Conservation (phyloP, 352 stramenopile species). For the Pythium phragmitis region DNA sequence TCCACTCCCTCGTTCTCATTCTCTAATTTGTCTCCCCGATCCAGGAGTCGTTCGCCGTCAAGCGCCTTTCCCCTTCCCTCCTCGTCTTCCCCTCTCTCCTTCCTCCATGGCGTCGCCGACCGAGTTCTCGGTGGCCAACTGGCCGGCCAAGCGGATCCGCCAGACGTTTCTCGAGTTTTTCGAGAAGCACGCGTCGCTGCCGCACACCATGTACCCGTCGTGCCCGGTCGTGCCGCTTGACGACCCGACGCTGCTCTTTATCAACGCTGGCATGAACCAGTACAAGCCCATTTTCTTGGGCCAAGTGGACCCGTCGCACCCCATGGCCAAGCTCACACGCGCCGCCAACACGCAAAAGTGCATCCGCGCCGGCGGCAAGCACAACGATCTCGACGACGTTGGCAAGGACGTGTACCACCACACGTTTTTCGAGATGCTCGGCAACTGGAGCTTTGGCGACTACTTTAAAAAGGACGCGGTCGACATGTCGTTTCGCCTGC, state of each 20-base stretch:
- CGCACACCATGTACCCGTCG: constrained; percentile 95
- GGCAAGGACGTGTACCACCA: constrained; percentile 99
- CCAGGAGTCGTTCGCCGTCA: background rate
- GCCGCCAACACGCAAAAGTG: constrained; percentile 99
- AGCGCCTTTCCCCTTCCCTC: background rate
- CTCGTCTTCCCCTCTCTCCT: background rate
- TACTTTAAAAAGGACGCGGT: constrained; percentile 99
- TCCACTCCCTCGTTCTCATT: background rate
- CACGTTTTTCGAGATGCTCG: constrained; percentile 99
- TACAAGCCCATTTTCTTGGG: constrained; percentile 99
- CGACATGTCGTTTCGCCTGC: constrained; percentile 95
- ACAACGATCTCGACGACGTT: constrained; percentile 99
- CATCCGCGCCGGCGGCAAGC: constrained; percentile 98
- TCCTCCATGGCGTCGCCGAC: constrained; percentile 19
- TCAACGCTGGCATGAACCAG: constrained; percentile 99
- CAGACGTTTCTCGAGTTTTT: constrained; percentile 99
- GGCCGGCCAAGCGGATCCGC: constrained; percentile 95
- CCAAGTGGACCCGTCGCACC: constrained; percentile 92
- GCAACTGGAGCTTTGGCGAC: constrained; percentile 98
- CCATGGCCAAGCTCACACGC: constrained; percentile 90
- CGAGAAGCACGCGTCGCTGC: constrained; percentile 68
- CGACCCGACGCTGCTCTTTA: constrained; percentile 98
- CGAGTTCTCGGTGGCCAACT: constrained; percentile 48
- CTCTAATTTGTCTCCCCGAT: background rate
- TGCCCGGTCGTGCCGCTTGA: constrained; percentile 96